Evolutionary conservation across 73 alveolate genomes (phyloP), one percentile per base, ranked within the genome.

Genomic region (Uronychia setigera): DNA sequence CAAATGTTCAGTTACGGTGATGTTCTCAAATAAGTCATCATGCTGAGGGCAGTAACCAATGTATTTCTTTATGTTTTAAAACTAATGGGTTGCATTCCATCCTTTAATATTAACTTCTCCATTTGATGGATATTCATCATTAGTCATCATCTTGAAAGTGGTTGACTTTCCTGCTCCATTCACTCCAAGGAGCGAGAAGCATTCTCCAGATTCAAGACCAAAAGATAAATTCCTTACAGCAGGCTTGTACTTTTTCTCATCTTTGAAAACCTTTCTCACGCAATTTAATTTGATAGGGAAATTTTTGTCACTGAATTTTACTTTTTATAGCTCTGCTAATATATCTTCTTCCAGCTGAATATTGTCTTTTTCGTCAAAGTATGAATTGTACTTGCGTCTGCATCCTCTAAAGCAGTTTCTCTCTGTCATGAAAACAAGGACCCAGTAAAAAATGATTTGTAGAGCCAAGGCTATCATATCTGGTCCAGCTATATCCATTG

Each of bases 11-110:
- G 88, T 95, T 0, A 93, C 98, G 0, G 99, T 91, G 81, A 96
- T 79, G 35, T 79, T 81, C 76, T 94, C 98, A 80, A 92, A 92
- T 33, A 96, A 80, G 29, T 96, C 94, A 84, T 96, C 94, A 60
- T 90, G 94, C 90, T 96, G 95, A 29, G 99, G 99, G 79, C 99
- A 96, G 85, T 94, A 96, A 0, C 99, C 99, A 29, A 97, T 94
- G 76, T 34, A 60, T 58, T 91, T 46, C 19, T 46, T 46, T 5
- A 46, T 46, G 19, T 85, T 76, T 57, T 80, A 87, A 29, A 90
- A 90, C 74, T 90, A 67, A 33, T 74, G 59, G 60, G 86, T 30
- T 29, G 84, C 60, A 84, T 90, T 79, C 84, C 75, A 32, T 32
- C 90, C 90, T 32, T 80, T 58, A 0, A 93, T 86, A 74, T 78